A percentile compares a stretch with the other conserved stretches of the same genome.
These are phyloP conservation scores for Trifolium dubium DNA, from an alignment of 306 rosid species.

Conservation along the genomic window DNA sequence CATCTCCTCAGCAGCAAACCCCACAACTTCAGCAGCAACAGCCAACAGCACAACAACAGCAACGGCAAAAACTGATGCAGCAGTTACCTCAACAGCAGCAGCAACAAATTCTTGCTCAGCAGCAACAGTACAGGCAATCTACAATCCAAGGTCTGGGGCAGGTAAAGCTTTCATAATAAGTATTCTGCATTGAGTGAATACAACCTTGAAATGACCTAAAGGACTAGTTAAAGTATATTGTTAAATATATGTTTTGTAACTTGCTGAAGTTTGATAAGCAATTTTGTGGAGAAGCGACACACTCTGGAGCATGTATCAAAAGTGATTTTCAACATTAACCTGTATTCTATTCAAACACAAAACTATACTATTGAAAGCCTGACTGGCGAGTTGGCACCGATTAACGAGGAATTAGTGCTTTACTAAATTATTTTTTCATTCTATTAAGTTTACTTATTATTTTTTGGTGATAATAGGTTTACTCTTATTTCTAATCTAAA, in stretches of 20 bases:
- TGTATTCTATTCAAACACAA: constrained; percentile 6
- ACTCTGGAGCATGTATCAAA: constrained; percentile 1
- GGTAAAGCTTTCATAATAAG: constrained; percentile 50
- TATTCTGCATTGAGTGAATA: constrained; percentile 13
- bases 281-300: constrained; percentile 10
- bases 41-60: constrained; percentile 50
- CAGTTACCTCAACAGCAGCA: constrained; percentile 86
- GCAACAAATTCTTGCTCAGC: constrained; percentile 71
- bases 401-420: constrained; percentile 10
- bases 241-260: constrained; percentile 25
- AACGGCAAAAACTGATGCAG: constrained; percentile 81
- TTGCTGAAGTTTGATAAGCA: constrained; percentile 13
- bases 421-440: constrained; percentile 10
- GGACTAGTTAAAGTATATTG: constrained; percentile 11
- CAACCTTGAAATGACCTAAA: constrained; percentile 29
- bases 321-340: constrained; percentile 12
- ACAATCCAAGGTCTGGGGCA: constrained; percentile 89
- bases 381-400: neutral
- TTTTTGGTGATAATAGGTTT: neutral
- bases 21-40: constrained; percentile 71
- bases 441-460: neutral
- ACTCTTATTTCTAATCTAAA: constrained; percentile 14
- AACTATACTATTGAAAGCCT: constrained; percentile 17
- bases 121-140: constrained; percentile 80
- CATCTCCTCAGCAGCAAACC: constrained; percentile 94